A percentile compares a stretch with the other conserved stretches of the same genome.
Evolutionary conservation across 768 basidiomycete genomes (phyloP).

Genomic region (Cyclocybe aegerita): DNA sequence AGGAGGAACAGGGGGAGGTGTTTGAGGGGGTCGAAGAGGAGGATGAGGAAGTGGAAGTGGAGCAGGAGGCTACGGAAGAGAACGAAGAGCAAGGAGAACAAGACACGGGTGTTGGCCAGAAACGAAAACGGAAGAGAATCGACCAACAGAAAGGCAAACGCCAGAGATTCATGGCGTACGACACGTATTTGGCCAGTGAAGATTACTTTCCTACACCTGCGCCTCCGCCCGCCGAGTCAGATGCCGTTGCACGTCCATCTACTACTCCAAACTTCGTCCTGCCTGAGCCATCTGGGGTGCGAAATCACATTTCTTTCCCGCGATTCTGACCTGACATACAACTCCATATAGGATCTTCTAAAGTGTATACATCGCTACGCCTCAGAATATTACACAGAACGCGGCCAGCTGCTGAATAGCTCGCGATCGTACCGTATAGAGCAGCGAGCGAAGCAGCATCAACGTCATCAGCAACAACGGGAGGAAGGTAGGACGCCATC

Average conservation of each 20-base stretch:
- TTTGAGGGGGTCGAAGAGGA: constrained; percentile 16
- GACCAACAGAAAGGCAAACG: constrained; percentile 36
- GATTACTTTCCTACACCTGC: constrained; percentile 50
- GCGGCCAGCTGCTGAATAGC: constrained; percentile 56
- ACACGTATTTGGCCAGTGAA: constrained; percentile 25
- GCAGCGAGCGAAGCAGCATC: constrained; percentile 16
- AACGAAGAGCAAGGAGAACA: constrained; percentile 11
- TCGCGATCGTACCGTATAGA: constrained; percentile 45
- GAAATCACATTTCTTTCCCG: not conserved
- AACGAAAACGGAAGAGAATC: constrained; percentile 18
- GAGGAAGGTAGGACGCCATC: constrained; percentile 9
- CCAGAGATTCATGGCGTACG: constrained; percentile 32
- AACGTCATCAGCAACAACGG: not conserved
- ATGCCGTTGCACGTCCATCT: not conserved
- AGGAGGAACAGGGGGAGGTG: constrained; percentile 12
- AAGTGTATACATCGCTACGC: constrained; percentile 50
- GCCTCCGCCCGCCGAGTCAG: not conserved
- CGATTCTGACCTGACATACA: not conserved
- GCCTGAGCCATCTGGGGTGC: constrained; percentile 38
- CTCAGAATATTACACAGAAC: constrained; percentile 55
- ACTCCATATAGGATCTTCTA: constrained; percentile 40
- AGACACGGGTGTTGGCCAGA: constrained; percentile 13
- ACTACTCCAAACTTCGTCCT: not conserved
- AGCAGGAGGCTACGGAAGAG: constrained; percentile 10
- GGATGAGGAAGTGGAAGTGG: constrained; percentile 19